phyloP scores from a whole-genome alignment of 257 asterid species.

The Plantago ovata region DNA sequence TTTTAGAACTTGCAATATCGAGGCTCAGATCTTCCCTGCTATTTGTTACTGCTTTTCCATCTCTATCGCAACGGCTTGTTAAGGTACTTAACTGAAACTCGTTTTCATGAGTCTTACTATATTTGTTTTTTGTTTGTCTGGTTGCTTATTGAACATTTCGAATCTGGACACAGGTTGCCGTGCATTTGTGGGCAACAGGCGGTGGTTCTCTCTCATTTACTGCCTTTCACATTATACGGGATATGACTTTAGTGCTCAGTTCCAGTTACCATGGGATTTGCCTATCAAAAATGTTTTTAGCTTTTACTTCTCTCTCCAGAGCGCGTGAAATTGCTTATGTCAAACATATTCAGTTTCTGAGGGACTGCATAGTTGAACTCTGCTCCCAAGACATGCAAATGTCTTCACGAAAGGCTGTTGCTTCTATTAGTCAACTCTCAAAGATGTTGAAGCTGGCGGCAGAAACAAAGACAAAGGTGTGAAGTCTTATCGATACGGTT shows the following conservation, averaged over 20 bases:
- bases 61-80: constrained; percentile 54
- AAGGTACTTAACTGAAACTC: constrained; percentile 47
- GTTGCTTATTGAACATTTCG: constrained; percentile 3
- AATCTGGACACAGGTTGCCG: constrained; percentile 55
- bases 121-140: constrained; percentile 1
- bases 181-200: constrained; percentile 89
- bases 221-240: constrained; percentile 57
- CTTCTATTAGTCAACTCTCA: constrained; percentile 64
- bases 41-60: constrained; percentile 71
- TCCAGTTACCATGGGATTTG: constrained; percentile 55
- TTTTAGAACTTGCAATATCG: constrained; percentile 62
- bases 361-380: constrained; percentile 62
- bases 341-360: constrained; percentile 63
- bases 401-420: constrained; percentile 53
- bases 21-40: constrained; percentile 63
- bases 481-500: not conserved
- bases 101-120: not conserved
- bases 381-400: constrained; percentile 75
- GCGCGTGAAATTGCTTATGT: constrained; percentile 49
- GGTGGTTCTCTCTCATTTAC: constrained; percentile 58
- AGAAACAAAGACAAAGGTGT: constrained; percentile 78
- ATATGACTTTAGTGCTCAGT: constrained; percentile 45
- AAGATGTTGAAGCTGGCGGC: constrained; percentile 58
- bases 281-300: constrained; percentile 55
- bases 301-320: constrained; percentile 59